Evolutionary conservation across 2,329 filamentous ascomycete species (phyloP), one percentile per base, ranked within the genome.

Genomic region (Stachybotrys chlorohalonatus): DNA sequence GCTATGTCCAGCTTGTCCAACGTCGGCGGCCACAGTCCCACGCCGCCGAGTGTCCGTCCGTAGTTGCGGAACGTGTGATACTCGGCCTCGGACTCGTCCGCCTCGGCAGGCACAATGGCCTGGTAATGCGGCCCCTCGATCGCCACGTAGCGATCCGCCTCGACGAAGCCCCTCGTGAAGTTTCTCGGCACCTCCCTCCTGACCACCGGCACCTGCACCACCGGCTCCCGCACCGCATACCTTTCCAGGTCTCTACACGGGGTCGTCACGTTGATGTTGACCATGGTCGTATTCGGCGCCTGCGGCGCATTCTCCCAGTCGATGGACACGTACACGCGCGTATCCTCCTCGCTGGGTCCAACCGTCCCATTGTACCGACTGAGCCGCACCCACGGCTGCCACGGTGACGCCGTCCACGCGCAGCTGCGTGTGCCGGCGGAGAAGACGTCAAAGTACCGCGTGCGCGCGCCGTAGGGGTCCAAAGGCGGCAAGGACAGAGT

Each of bases 151-250:
- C 73, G 70, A 60, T 86, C 82, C 0, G 78, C 78, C 66, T 88
- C 85, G 49, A 86, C 74, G 57, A 85, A 87, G 4, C 84, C 85
- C 32, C 68, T 55, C 7, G 68, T 73, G 66, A 85, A 87, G 53
- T 70, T 73, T 1, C 69, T 63, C 0, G 83, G 78, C 1, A 81
- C 63, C 1, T 66, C 63, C 6, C 75, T 75, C 49, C 78, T 73
- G 56, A 75, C 73, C 31, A 86, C 72, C 0, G 83, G 82, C 0
- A 86, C 71, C 51, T 81, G 73, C 2, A 87, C 68, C 11, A 72
- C 69, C 0, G 79, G 76, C 3, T 68, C 63, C 5, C 62, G 55
- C 42, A 68, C 71, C 3, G 65, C 68, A 58, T 75, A 78, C 15
- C 47, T 54, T 32, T 77, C 75, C 56, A 73, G 68, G 4, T 66